phyloP scores from a whole-genome alignment of 805 yeast genomes.

The Zygotorulaspora danielsina region DNA sequence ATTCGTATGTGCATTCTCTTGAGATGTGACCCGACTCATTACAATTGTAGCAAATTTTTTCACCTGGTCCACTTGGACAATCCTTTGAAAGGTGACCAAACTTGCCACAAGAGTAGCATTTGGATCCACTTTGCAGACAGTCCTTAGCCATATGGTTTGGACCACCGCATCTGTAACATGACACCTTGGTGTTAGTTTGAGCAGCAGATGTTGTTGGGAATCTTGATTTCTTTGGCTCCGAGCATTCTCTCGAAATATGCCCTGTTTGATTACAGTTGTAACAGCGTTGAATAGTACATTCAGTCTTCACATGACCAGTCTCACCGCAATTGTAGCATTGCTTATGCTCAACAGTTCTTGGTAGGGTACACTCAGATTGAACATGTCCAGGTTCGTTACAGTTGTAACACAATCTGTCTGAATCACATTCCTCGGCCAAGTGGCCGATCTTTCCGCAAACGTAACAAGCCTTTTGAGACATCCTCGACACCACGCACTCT shows the following conservation, averaged over 20 bases:
- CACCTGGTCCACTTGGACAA: conserved; percentile 58
- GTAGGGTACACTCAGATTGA: conserved; percentile 82
- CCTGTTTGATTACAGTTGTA: conserved; percentile 76
- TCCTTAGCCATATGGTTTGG: conserved; percentile 92
- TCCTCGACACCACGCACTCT: conserved; percentile 9
- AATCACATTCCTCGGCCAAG: conserved; percentile 84
- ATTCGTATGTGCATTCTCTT: conserved; percentile 54
- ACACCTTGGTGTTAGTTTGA: conserved; percentile 27
- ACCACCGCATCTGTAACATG: conserved; percentile 89
- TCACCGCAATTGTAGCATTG: conserved; percentile 93
- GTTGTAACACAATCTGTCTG: conserved; percentile 87
- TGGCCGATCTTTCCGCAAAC: conserved; percentile 92
- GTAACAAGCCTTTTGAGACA: conserved; percentile 74
- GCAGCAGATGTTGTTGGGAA: conserved; percentile 22
- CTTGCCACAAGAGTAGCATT: conserved; percentile 91
- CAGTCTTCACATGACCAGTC: conserved; percentile 82
- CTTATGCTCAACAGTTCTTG: conserved; percentile 78
- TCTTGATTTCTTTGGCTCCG: conserved; percentile 41
- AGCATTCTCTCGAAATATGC: conserved; percentile 77
- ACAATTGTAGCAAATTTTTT: conserved; percentile 46
- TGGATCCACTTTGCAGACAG: conserved; percentile 69
- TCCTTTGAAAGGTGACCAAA: conserved; percentile 86
- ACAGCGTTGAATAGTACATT: conserved; percentile 74
- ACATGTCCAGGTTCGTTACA: conserved; percentile 88
- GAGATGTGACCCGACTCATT: conserved; percentile 78